Conservation (phyloP, 805 yeast genomes). For the Schwanniomyces sp. region DNA sequence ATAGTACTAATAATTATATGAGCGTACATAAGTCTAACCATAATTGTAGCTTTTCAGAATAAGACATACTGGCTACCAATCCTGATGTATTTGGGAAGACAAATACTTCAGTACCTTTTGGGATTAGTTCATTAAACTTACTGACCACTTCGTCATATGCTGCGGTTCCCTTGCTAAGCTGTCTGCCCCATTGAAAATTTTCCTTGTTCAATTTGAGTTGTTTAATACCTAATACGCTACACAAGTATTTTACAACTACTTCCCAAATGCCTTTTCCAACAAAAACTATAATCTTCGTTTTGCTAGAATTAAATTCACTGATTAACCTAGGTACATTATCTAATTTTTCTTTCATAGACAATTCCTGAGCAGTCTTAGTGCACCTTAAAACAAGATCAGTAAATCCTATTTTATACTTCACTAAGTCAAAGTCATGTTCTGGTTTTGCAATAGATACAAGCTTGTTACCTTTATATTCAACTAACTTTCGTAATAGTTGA, state of each 20-base stretch:
- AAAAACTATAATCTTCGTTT: constrained; percentile 50
- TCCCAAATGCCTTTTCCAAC: constrained; percentile 82
- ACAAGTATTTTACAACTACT: constrained; percentile 40
- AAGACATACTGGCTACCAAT: constrained; percentile 52
- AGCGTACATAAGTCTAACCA: constrained; percentile 47
- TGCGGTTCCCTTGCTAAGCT: constrained; percentile 19
- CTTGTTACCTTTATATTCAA: constrained; percentile 8
- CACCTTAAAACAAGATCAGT: constrained; percentile 70
- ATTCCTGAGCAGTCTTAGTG: constrained; percentile 57
- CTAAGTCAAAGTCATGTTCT: constrained; percentile 42
- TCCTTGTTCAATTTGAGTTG: constrained; percentile 21
- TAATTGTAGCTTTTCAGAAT: constrained; percentile 41
- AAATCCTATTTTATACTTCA: constrained; percentile 56
- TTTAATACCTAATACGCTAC: constrained; percentile 21
- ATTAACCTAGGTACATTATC: constrained; percentile 55
- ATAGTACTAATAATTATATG: constrained; percentile 8
- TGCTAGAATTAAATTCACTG: constrained; percentile 34
- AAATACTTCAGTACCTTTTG: constrained; percentile 32
- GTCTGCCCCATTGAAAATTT: constrained; percentile 56
- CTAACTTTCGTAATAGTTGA: constrained; percentile 9
- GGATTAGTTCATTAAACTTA: constrained; percentile 12
- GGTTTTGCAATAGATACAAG: constrained; percentile 16
- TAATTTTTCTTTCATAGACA: constrained; percentile 51
- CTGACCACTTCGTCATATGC: constrained; percentile 14
- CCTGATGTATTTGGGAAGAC: constrained; percentile 79